These are phyloP conservation scores for Haberlea rhodopensis DNA, from an alignment of 257 asterid genomes.

Conservation along the genomic window DNA sequence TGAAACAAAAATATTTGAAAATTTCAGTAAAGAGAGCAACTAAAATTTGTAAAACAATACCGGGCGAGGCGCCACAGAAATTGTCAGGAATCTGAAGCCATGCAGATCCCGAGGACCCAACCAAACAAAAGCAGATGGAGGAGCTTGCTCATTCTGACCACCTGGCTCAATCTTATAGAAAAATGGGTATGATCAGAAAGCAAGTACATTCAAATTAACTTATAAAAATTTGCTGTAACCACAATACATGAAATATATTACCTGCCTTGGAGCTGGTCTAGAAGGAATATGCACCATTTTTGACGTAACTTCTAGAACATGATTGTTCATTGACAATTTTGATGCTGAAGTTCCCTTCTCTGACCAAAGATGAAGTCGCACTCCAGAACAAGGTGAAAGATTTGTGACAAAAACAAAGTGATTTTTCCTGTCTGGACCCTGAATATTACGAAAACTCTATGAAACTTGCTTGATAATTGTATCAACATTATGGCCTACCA, in stretches of 20 bases:
- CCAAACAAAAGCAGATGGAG: constrained; percentile 96
- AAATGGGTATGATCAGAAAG: constrained; percentile 31
- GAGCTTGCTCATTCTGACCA: constrained; percentile 95
- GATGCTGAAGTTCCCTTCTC: constrained; percentile 58
- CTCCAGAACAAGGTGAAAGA: constrained; percentile 93
- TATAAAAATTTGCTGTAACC: constrained; percentile 7
- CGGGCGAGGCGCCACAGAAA: constrained; percentile 97
- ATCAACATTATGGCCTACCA: not conserved
- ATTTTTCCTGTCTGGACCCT: constrained; percentile 66
- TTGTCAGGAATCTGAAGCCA: constrained; percentile 82
- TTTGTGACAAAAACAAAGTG: constrained; percentile 93
- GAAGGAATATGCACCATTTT: constrained; percentile 94
- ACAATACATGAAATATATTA: constrained; percentile 36
- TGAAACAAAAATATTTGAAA: constrained; percentile 7
- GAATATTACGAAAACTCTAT: constrained; percentile 33
- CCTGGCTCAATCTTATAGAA: constrained; percentile 88
- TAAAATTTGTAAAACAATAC: constrained; percentile 39
- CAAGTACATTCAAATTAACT: constrained; percentile 2
- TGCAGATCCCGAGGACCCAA: constrained; percentile 75
- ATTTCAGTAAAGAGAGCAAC: constrained; percentile 5
- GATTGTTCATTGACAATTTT: constrained; percentile 38
- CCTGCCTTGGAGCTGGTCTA: constrained; percentile 99
- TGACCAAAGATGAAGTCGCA: constrained; percentile 92
- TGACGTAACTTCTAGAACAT: constrained; percentile 75
- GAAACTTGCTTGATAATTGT: constrained; percentile 18